phyloP scores from a whole-genome alignment of 495 filamentous ascomycete species.

The Hypoxylon fragiforme region DNA sequence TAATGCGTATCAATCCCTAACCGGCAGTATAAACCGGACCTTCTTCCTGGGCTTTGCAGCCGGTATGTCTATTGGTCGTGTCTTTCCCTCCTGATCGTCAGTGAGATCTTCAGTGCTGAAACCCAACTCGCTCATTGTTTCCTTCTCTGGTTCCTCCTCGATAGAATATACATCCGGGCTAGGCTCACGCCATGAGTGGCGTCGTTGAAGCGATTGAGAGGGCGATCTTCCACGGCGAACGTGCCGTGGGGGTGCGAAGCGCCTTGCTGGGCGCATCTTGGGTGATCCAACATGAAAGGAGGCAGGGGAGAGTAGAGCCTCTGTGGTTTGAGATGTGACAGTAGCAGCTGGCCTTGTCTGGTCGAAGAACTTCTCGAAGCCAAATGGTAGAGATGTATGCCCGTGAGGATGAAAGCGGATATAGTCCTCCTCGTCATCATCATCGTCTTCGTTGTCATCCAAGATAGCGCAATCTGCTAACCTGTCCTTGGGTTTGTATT shows the following conservation, averaged over 20 bases:
- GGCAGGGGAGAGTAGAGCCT: constrained; percentile 34
- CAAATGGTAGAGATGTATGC: constrained; percentile 36
- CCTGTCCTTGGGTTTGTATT: constrained; percentile 39
- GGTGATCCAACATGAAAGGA: constrained; percentile 37
- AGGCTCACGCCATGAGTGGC: constrained; percentile 54
- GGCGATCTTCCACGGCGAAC: constrained; percentile 26
- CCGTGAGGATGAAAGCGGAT: constrained; percentile 41
- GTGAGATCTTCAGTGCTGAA: constrained; percentile 33
- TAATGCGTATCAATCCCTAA: constrained; percentile 35
- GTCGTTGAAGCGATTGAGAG: constrained; percentile 34
- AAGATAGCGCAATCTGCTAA: constrained; percentile 41
- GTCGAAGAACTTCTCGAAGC: constrained; percentile 36
- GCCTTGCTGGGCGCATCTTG: constrained; percentile 19
- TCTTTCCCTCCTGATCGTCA: constrained; percentile 31
- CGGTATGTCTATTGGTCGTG: constrained; percentile 44
- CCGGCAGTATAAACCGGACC: constrained; percentile 54
- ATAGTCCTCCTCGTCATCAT: constrained; percentile 45
- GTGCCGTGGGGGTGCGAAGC: constrained; percentile 31
- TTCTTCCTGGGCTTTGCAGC: constrained; percentile 53
- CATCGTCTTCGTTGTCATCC: constrained; percentile 37
- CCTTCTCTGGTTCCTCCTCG: constrained; percentile 53
- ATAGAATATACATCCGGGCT: constrained; percentile 57
- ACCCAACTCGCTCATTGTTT: constrained; percentile 42
- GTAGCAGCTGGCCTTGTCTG: constrained; percentile 29
- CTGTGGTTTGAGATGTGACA: constrained; percentile 31